These are phyloP conservation scores for Ogataea ganodermae DNA, from an alignment of 805 yeast genomes.

Conservation along the genomic window DNA sequence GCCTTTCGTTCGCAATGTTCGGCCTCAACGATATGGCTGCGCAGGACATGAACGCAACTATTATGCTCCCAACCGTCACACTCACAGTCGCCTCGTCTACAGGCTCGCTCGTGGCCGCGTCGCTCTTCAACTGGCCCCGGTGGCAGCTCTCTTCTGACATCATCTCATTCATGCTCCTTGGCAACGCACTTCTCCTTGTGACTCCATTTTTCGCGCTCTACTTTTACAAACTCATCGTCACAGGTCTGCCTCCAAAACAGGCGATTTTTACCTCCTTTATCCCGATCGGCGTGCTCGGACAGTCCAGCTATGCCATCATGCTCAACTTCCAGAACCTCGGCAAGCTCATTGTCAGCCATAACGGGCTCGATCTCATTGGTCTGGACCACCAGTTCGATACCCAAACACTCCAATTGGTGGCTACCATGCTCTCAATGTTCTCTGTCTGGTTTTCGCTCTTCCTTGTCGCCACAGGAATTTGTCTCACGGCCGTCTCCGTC, in stretches of 20 bases:
- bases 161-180: conserved; percentile 62
- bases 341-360: conserved; percentile 14
- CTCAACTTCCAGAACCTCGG: conserved; percentile 23
- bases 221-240: conserved; percentile 57
- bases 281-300: conserved; percentile 85
- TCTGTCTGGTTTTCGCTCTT: conserved; percentile 27
- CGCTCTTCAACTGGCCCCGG: conserved; percentile 29
- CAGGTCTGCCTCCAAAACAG: conserved; percentile 58
- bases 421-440: conserved; percentile 14
- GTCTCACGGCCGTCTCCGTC: conserved; percentile 46
- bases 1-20: conserved; percentile 53
- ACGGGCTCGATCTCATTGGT: conserved; percentile 15
- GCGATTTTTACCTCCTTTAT: conserved; percentile 67
- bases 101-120: conserved; percentile 57
- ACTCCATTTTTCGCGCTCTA: conserved; percentile 56
- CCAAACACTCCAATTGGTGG: conserved; percentile 9
- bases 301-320: conserved; percentile 72
- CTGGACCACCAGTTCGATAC: conserved; percentile 6
- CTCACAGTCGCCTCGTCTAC: conserved; percentile 72
- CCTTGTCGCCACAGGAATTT: conserved; percentile 35
- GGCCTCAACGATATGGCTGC: conserved; percentile 37
- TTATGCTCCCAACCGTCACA: conserved; percentile 77
- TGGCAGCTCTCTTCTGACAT: conserved; percentile 55
- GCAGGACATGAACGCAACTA: conserved; percentile 52
- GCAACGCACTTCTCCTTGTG: conserved; percentile 65